Conservation (phyloP, 129 eudicot species). For the Centella asiatica region DNA sequence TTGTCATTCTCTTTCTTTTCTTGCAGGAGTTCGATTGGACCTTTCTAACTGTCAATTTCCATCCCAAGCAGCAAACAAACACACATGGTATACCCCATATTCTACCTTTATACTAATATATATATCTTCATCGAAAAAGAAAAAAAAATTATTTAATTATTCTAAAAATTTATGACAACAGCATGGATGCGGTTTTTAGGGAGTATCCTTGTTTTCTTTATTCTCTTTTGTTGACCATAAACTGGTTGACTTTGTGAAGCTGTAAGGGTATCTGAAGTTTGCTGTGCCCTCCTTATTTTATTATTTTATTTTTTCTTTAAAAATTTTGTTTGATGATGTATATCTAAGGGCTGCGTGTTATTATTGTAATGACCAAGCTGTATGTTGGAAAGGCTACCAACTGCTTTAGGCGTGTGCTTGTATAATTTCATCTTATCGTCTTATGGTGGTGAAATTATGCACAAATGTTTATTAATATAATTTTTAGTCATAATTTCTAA, state of each 20-base stretch:
- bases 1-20: constrained; percentile 10
- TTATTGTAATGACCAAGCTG: constrained; percentile 37
- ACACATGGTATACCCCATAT: constrained; percentile 33
- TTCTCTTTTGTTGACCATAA: constrained; percentile 8
- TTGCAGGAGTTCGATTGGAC: constrained; percentile 52
- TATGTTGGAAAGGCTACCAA: constrained; percentile 34
- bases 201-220: constrained; percentile 70
- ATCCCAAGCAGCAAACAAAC: constrained; percentile 30
- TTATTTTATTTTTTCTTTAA: too few species aligned
- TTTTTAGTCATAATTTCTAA: too few species aligned
- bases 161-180: constrained; percentile 15
- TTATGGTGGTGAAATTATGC: too few species aligned
- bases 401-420: too few species aligned
- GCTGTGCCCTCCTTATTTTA: constrained; percentile 11
- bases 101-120: constrained; percentile 25
- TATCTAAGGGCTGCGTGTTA: constrained; percentile 27
- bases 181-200: constrained; percentile 80
- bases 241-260: constrained; percentile 20
- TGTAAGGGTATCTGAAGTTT: constrained; percentile 12
- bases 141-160: constrained; percentile 17
- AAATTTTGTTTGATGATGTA: constrained; percentile 22
- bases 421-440: too few species aligned
- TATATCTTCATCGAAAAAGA: too few species aligned
- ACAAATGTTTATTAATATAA: too few species aligned
- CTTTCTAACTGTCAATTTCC: constrained; percentile 31